Base-by-base conservation (phyloP, 2,329 filamentous ascomycete genomes). In the Purpureocillium lavendulum region DNA sequence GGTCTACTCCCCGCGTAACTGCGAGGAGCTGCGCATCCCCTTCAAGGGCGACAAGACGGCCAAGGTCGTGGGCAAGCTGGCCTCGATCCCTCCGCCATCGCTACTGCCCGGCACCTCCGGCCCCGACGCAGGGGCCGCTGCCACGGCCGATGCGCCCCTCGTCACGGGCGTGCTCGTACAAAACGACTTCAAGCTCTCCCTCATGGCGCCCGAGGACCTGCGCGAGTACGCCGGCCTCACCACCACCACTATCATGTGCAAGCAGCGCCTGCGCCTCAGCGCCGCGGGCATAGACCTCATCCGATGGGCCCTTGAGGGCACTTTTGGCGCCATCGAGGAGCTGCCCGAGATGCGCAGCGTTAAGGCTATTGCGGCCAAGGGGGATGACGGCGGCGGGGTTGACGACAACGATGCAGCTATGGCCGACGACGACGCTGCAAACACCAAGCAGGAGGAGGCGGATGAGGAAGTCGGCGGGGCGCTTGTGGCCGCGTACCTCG, bases 141-240 rank as follows among this genome's bases (percentile, higher is more conserved):
- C 58, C 1, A 41, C 51, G 16, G 54, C 21, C 21, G 21, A 26
- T 10, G 21, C 56, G 10, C 67, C 66, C 40, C 70, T 97, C 33
- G 77, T 98, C 51, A 85, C 83, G 1, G 92, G 92, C 21, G 92
- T 98, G 1, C 72, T 98, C 13, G 89, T 98, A 7, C 90, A 97
- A 51, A 97, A 94, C 58, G 92, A 96, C 59, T 97, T 98, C 62
- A 95, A 97, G 60, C 78, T 98, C 56, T 94, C 86, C 0, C 71
- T 98, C 28, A 97, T 98, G 90, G 89, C 89, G 1, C 89, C 92
- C 0, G 92, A 97, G 52, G 92, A 98, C 57, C 71, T 98, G 28
- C 82, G 88, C 44, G 92, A 98, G 62, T 98, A 95, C 58, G 92
- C 92, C 1, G 92, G 92, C n/a, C 69, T 98, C 24, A 96, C 88